A percentile compares a stretch with the other conserved stretches of the same genome.
Conservation (phyloP, 352 stramenopile species). For the Phytophthora sp. region DNA sequence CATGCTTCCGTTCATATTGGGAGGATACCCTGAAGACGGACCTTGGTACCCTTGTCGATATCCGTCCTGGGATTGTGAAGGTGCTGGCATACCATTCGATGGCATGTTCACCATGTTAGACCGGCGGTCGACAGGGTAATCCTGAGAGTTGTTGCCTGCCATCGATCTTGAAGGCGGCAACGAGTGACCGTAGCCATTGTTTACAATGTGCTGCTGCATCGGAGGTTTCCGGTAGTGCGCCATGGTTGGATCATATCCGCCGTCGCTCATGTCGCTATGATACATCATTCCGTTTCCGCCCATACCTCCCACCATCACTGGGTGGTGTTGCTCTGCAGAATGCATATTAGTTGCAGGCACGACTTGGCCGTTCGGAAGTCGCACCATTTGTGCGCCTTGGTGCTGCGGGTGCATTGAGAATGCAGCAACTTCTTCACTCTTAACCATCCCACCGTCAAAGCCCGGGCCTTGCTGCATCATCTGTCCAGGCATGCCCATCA, state of each 20-base stretch:
- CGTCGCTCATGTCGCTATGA: slow-evolving; percentile 46
- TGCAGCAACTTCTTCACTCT: slow-evolving; percentile 67
- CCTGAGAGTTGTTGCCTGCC: slow-evolving; percentile 24
- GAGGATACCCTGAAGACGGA: slow-evolving; percentile 26
- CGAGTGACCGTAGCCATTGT: slow-evolving; percentile 50
- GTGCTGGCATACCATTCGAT: slow-evolving; percentile 30
- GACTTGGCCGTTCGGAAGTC: slow-evolving; percentile 45
- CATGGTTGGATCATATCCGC: slow-evolving; percentile 60
- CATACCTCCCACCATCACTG: slow-evolving; percentile 29
- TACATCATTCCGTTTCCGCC: slow-evolving; percentile 49
- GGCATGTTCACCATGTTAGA: slow-evolving; percentile 51
- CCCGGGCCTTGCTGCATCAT: slow-evolving; percentile 35
- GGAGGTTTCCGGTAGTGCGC: slow-evolving; percentile 53
- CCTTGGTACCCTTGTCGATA: slow-evolving; percentile 39
- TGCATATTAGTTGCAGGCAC: slow-evolving; percentile 35
- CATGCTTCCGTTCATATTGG: slow-evolving; percentile 53
- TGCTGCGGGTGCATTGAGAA: slow-evolving; percentile 60
- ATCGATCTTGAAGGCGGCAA: slow-evolving; percentile 39
- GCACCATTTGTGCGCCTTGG: slow-evolving; percentile 41
- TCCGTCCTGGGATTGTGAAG: slow-evolving; percentile 30
- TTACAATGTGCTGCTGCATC: slow-evolving; percentile 44
- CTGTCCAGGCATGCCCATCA: slow-evolving; percentile 35
- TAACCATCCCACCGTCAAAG: slow-evolving; percentile 63
- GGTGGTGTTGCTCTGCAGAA: slow-evolving; percentile 28
- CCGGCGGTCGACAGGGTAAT: slow-evolving; percentile 55